Conservation (phyloP, 805 yeast species). For the Danielozyma ontarioensis region DNA sequence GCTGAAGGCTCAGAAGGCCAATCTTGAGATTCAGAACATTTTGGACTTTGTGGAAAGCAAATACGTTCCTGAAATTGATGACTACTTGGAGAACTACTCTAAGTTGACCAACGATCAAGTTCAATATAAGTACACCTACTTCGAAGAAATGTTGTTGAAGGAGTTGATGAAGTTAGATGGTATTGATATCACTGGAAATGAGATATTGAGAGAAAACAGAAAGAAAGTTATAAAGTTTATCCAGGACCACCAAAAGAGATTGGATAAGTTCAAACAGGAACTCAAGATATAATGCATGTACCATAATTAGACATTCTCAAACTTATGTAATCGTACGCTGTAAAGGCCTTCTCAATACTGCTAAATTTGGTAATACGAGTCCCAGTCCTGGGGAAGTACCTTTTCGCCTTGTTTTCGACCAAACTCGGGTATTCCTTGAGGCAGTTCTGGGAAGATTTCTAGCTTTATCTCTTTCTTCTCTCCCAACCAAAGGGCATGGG, state of each 20-base stretch:
- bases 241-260: conserved; percentile 52
- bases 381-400: conserved; percentile 9
- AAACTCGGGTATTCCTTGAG: conserved; percentile 18
- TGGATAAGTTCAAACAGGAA: conserved; percentile 44
- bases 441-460: conserved; percentile 7
- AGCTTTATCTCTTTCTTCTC: conserved; percentile 14
- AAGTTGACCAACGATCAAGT: conserved; percentile 13
- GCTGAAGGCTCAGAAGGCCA: conserved; percentile 36
- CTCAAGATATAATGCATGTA: conserved; percentile 13
- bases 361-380: neutral
- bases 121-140: conserved; percentile 50
- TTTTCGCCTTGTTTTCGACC: conserved; percentile 18
- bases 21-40: conserved; percentile 31
- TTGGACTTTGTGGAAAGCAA: conserved; percentile 36
- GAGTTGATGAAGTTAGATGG: conserved; percentile 63
- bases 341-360: neutral
- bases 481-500: conserved; percentile 27
- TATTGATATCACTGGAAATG: conserved; percentile 49
- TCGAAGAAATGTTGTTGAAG: conserved; percentile 64
- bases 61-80: conserved; percentile 36
- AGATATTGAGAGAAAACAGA: conserved; percentile 49
- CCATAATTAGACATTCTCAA: neutral
- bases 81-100: conserved; percentile 21
- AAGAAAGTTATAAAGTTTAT: conserved; percentile 55
- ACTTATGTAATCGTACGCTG: neutral